Conservation (phyloP, 371 early-diverging fungal genomes). For the Quaeritorhiza haematococci region DNA sequence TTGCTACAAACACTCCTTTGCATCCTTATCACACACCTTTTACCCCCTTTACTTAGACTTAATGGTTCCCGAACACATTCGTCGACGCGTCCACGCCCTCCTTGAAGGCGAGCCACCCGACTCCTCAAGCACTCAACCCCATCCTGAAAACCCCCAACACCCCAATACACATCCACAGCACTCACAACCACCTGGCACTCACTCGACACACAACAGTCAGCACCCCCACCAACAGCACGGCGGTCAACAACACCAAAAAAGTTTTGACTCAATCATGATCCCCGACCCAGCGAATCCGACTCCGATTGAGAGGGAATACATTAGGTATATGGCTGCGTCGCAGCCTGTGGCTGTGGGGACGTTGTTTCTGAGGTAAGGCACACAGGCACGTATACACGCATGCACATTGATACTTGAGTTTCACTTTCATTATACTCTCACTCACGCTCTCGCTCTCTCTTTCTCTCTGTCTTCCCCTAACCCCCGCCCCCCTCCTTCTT, state of each 20-base stretch:
- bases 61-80: constrained; percentile 9
- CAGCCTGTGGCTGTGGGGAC: constrained; percentile 31
- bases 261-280: constrained; percentile 39
- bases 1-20: too few relatives aligned
- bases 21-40: constrained; percentile 1
- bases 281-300: constrained; percentile 43
- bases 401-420: neutral
- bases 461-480: too few relatives aligned
- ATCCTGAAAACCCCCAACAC: too few relatives aligned
- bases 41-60: constrained; percentile 6
- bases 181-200: constrained; percentile 2
- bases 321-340: constrained; percentile 36
- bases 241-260: constrained; percentile 23
- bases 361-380: constrained; percentile 53
- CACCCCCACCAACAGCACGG: constrained; percentile 4
- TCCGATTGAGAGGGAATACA: constrained; percentile 46
- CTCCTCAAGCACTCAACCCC: too few relatives aligned
- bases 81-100: neutral
- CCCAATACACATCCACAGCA: too few relatives aligned
- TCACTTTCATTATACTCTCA: too few relatives aligned
- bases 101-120: too few relatives aligned
- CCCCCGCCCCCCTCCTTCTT: too few relatives aligned
- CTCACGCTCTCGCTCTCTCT: too few relatives aligned
- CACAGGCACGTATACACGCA: constrained; percentile 1
- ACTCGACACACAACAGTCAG: constrained; percentile 3